Base-by-base conservation (phyloP, 2,329 filamentous ascomycete species). In the Fonsecaea nubica region DNA sequence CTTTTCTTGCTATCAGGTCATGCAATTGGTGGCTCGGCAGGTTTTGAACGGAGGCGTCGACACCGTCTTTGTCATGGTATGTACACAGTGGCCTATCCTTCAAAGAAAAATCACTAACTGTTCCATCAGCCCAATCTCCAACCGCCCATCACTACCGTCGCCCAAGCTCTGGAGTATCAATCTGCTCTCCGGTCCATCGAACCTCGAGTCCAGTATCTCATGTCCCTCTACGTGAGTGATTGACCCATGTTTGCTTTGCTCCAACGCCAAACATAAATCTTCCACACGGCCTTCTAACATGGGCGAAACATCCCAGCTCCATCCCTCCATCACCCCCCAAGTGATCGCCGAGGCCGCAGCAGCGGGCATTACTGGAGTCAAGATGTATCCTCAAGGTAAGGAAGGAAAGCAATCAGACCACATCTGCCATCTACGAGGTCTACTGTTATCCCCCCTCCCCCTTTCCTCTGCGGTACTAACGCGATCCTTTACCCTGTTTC, bases 271-370 rank as follows among this genome's bases (percentile, higher is more conserved):
- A 25, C 2, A 25, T 25, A 25, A 25, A 25, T 25, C 25, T 25
- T 25, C 25, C 25, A 25, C 25, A 25, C 25, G 25, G 25, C 25
- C 25, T 25, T 25, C 25, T 25, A 25, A 25, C 25, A 25, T 25
- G 1, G 25, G 25, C 25, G 25, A 25, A 25, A 33, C 13, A 12
- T 25, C 36, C 36, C 32, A 59, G 57, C 58, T 61, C 18, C 88
- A 91, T 75, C 80, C 84, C 10, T 85, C 84, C 25, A 82, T 91
- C 60, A 91, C 88, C 0, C 87, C 89, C 4, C 86, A 88, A 25
- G 86, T 87, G 10, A 92, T 97, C 73, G 84, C 85, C 58, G 85
- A 92, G 73, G 92, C 93, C 52, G 89, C 90, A 69, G 83, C 84
- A 62, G 87, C 89, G 2, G 92, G 92, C 6, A 82, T 81, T 30